phyloP scores from a whole-genome alignment of 768 basidiomycete genomes.

The Mycena belliarum region DNA sequence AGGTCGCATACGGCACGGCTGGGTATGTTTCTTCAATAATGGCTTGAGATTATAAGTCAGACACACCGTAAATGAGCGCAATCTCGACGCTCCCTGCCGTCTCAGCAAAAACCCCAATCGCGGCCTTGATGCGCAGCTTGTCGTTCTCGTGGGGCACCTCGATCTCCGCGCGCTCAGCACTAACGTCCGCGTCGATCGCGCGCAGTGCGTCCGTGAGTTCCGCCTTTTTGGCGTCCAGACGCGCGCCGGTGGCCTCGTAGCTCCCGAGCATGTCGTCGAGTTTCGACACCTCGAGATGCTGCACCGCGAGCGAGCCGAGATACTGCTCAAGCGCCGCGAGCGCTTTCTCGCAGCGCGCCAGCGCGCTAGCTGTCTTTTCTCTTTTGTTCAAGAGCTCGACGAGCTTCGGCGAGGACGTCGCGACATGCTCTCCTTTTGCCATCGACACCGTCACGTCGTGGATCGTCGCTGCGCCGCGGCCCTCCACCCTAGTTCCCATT shows the following conservation, averaged over 20 bases:
- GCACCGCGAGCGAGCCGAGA: constrained; percentile 12
- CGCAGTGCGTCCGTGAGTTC: constrained; percentile 20
- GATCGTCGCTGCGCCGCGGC: constrained; percentile 18
- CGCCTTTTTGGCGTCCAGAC: constrained; percentile 12
- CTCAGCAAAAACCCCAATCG: constrained; percentile 25
- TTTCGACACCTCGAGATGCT: constrained; percentile 22
- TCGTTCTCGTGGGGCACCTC: constrained; percentile 10
- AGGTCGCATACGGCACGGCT: constrained; percentile 28
- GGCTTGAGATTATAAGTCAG: neutral
- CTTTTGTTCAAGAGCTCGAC: neutral
- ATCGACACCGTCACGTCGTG: constrained; percentile 15
- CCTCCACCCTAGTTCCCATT: constrained; percentile 8
- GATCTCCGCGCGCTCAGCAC: neutral
- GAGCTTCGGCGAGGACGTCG: constrained; percentile 9
- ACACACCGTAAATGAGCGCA: constrained; percentile 24
- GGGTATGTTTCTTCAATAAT: neutral
- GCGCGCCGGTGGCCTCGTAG: constrained; percentile 20
- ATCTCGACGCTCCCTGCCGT: constrained; percentile 23
- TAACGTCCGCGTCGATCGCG: constrained; percentile 15
- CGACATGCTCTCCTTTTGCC: neutral
- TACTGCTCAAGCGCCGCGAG: constrained; percentile 20
- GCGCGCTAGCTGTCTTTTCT: neutral
- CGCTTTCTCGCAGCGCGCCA: constrained; percentile 20
- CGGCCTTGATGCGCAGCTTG: constrained; percentile 15
- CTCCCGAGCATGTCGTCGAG: constrained; percentile 18